Evolutionary conservation across 2,329 filamentous ascomycete species (phyloP).

Genomic region (Colletotrichum zoysiae): DNA sequence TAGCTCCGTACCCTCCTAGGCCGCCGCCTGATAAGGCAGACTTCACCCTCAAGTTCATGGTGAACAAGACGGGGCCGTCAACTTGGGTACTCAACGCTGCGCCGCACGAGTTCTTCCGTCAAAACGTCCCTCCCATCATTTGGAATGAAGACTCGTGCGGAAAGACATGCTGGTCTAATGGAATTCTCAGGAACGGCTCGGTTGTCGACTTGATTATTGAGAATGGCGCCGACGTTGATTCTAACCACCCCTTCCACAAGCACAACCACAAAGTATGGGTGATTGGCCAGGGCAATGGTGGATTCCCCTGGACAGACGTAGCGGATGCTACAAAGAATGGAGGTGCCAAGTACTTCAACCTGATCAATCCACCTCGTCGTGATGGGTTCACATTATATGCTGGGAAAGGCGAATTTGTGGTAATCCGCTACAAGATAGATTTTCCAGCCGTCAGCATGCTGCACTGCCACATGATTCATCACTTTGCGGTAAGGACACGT

Average conservation of each 20-base stretch:
- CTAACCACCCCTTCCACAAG: conserved; percentile 34
- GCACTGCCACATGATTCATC: conserved; percentile 37
- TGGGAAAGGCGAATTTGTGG: conserved; percentile 21
- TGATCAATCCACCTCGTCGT: conserved; percentile 12
- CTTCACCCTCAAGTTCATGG: conserved; percentile 19
- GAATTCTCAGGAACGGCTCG: conserved; percentile 17
- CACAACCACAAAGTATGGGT: conserved; percentile 35
- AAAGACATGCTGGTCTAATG: conserved; percentile 15
- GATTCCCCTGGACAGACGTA: conserved; percentile 4
- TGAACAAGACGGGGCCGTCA: conserved; percentile 12
- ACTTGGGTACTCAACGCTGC: conserved; percentile 24
- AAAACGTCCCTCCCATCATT: conserved; percentile 29
- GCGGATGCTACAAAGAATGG: neutral
- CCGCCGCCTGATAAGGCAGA: conserved; percentile 20
- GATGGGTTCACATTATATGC: conserved; percentile 25
- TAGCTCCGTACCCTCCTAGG: conserved; percentile 7
- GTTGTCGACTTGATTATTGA: conserved; percentile 19
- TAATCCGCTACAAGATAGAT: conserved; percentile 24
- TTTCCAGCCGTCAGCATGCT: conserved; percentile 29
- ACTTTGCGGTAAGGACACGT: conserved; percentile 19
- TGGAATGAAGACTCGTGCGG: conserved; percentile 22
- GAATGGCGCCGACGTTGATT: conserved; percentile 2
- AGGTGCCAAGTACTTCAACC: conserved; percentile 2
- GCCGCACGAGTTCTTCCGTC: conserved; percentile 30
- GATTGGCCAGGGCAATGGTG: conserved; percentile 15